phyloP scores from a whole-genome alignment of 1,139 yeast species.

The Pichia sp. region DNA sequence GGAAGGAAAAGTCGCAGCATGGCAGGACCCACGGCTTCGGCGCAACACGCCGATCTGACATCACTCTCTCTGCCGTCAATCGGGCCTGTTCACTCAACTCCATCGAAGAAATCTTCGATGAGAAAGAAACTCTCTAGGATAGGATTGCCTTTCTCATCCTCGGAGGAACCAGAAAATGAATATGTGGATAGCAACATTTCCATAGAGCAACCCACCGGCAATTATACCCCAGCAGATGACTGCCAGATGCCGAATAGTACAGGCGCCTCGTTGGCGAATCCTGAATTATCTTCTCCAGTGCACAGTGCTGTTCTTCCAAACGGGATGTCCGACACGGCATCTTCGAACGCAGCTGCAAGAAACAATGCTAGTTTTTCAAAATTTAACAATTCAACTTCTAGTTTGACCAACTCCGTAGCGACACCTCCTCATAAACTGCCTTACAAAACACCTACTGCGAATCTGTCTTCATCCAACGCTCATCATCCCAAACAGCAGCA shows the following conservation, averaged over 20 bases:
- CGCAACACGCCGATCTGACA: background rate
- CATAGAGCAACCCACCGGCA: background rate
- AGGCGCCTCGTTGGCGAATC: background rate
- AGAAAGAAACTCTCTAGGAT: constrained; percentile 12
- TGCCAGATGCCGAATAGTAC: too few species aligned
- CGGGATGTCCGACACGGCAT: background rate
- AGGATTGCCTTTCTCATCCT: constrained; percentile 9
- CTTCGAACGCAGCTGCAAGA: background rate
- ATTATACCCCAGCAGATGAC: too few species aligned
- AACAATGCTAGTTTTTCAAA: background rate
- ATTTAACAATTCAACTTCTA: constrained; percentile 5
- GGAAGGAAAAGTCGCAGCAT: background rate
- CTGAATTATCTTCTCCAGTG: background rate
- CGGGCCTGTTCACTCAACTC: constrained; percentile 2
- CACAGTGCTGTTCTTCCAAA: background rate
- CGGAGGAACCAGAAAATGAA: background rate
- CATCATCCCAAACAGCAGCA: background rate
- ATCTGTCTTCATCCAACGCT: background rate
- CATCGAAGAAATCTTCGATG: constrained; percentile 7
- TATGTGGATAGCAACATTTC: background rate
- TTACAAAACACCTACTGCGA: background rate
- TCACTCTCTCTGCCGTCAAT: constrained; percentile 1
- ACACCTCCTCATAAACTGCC: constrained; percentile 1
- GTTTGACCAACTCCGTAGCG: constrained; percentile 1
- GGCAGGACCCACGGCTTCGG: background rate